Percentiles rank a stretch among this genome's conserved stretches.
Evolutionary conservation across 257 asterid genomes (phyloP).

Genomic region (Asclepias syriaca): DNA sequence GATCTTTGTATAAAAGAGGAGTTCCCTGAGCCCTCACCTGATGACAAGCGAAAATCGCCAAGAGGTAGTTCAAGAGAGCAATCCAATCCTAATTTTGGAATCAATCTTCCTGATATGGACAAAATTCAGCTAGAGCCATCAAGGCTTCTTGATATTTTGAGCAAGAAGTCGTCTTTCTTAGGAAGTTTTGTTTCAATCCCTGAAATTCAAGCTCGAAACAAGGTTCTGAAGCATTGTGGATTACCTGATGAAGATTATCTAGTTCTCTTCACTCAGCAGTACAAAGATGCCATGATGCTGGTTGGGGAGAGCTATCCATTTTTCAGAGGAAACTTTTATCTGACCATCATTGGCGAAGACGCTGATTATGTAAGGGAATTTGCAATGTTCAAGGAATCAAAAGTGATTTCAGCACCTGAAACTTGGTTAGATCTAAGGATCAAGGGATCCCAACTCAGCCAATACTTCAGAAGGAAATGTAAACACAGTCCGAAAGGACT

Average conservation of each 20-base stretch:
- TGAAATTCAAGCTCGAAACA: conserved; percentile 60
- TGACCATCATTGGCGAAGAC: conserved; percentile 49
- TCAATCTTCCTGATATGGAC: conserved; percentile 45
- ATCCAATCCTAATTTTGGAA: conserved; percentile 31
- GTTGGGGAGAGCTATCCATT: conserved; percentile 82
- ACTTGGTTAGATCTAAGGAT: conserved; percentile 81
- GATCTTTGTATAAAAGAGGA: conserved; percentile 61
- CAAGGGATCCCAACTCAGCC: conserved; percentile 78
- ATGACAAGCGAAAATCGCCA: conserved; percentile 41
- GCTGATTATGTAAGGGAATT: conserved; percentile 44
- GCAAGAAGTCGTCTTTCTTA: conserved; percentile 43
- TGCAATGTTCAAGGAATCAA: conserved; percentile 44
- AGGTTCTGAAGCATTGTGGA: conserved; percentile 58
- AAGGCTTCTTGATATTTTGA: conserved; percentile 43
- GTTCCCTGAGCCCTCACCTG: conserved; percentile 36
- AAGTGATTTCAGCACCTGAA: conserved; percentile 58
- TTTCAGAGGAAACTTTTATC: conserved; percentile 59
- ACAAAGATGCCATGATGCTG: conserved; percentile 58
- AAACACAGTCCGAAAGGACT: conserved; percentile 62
- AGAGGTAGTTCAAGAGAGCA: conserved; percentile 29
- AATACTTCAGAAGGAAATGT: conserved; percentile 65
- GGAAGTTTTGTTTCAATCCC: conserved; percentile 75
- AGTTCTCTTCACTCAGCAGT: conserved; percentile 39
- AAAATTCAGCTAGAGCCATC: conserved; percentile 59
- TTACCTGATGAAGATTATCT: conserved; percentile 52